Conservation (phyloP, 2,329 filamentous ascomycete genomes). For the Periconia sp. region DNA sequence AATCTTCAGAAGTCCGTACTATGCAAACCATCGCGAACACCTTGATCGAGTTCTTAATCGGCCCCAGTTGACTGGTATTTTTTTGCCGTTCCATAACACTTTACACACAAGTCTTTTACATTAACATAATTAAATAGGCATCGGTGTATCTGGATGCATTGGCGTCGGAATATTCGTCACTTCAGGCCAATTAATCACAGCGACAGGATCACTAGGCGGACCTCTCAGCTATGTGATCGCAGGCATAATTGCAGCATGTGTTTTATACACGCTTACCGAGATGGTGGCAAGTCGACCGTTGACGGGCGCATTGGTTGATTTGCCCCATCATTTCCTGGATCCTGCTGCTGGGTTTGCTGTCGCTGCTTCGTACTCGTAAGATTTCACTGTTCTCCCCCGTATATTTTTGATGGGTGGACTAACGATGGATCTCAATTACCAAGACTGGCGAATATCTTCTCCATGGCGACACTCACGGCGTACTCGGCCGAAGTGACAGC, state of each 20-base stretch:
- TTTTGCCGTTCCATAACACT: too few relatives aligned
- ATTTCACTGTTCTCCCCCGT: not conserved
- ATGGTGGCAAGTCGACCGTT: constrained; percentile 25
- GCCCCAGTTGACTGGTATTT: constrained; percentile 22
- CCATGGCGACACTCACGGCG: constrained; percentile 28
- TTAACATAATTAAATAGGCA: constrained; percentile 10
- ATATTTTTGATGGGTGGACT: not conserved
- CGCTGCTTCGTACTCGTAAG: constrained; percentile 19
- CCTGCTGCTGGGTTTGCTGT: constrained; percentile 25
- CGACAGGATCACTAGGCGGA: constrained; percentile 21
- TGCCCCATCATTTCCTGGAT: constrained; percentile 25
- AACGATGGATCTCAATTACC: not conserved
- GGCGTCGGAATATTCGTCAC: constrained; percentile 23
- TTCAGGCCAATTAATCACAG: constrained; percentile 18
- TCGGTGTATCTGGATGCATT: constrained; percentile 25
- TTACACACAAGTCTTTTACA: not conserved
- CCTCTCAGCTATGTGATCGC: constrained; percentile 24
- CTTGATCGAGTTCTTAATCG: constrained; percentile 21
- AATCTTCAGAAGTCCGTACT: constrained; percentile 14
- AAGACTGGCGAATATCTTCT: constrained; percentile 23
- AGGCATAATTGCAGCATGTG: constrained; percentile 20
- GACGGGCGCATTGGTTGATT: constrained; percentile 23
- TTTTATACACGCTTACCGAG: constrained; percentile 24
- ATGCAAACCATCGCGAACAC: constrained; percentile 19
- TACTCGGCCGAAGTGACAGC: constrained; percentile 22